Base-by-base conservation (phyloP, 306 rosid species). In the Pyrus communis region DNA sequence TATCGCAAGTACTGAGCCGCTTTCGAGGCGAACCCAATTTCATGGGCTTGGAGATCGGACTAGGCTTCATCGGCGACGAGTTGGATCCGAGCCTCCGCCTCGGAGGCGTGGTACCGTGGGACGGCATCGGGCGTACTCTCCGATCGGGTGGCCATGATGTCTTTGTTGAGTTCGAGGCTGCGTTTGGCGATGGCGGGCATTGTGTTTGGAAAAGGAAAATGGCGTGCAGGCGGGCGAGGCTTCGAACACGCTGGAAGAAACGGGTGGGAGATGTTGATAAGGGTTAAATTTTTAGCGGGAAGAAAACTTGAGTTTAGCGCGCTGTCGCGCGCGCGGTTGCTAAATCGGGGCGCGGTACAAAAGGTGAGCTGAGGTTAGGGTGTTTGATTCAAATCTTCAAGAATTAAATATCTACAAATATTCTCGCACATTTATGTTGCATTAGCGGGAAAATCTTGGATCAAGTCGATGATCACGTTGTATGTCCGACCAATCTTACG, bases 21-120 rank as follows among this genome's bases (percentile, higher is more conserved):
- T 75, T 81, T 60, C 93, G 90, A 15, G 89, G 87, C 2, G 93
- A 88, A 61, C 84, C 89, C 69, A 81, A 74, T 40, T 51, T 79
- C 51, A 80, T 70, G 9, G 90, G 83, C 1, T 87, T 54, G 21
- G 87, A 77, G 14, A 73, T 18, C 2, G 83, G 83, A 45, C 77
- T 66, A 9, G 59, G 81, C 81, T 51, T 45, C 74, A 66, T 75
- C n/a, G 75, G 83, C 62, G 67, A 70, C 17, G 81, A 28, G 22
- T 76, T 69, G 2, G 91, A 87, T 83, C 89, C 83, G 69, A 83
- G 58, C 73, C 43, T 87, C 54, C 89, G 68, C 78, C 83, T 87
- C 71, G 75, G 89, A 28, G 87, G 83, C 60, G 87, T 85, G 33
- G 75, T 42, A 18, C 62, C 79, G 55, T 76, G 70, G 55, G 62